Base-by-base conservation (phyloP, 768 basidiomycete genomes). In the Artomyces pyxidatus region DNA sequence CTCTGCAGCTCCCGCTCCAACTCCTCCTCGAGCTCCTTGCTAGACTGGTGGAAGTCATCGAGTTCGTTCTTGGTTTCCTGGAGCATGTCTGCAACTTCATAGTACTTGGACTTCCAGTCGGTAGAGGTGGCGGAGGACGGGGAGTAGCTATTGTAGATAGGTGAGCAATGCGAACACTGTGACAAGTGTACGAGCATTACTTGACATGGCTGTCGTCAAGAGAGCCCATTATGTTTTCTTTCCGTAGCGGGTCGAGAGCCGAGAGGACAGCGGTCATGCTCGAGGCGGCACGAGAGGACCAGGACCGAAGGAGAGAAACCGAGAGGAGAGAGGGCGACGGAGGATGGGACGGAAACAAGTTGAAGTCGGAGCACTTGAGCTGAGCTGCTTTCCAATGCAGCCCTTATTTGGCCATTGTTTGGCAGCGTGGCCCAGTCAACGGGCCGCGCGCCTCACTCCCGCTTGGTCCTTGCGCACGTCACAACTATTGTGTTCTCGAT, bases 11-110 rank as follows among this genome's bases (percentile, higher is more conserved):
- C 95, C 54, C 77, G 77, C 74, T 94, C 92, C 57, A 97, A 69
- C 67, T 97, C 95, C 49, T 91, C 87, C 68, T 95, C 92, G 29
- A 95, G 78, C 56, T 94, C 91, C 67, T 87, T 90, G 71, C 87
- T 85, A 53, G 87, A 83, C 58, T 82, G 74, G 59, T 90, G 85
- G 63, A 91, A 91, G 60, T 94, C 87, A 61, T 86, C 82, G 44
- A 95, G 82, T 66, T 93, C 91, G 10, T 80, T 73, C 51, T 85
- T 79, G 28, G 91, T 90, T 65, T 92, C 88, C 27, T 80, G 64
- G 56, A 94, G 75, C 79, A 91, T 88, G 53, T 90, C 85, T 44
- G 83, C 79, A 45, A 86, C 83, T 67, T 88, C 87, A 66, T 81
- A 76, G 64, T 87, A 88, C 65, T 87, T 88, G 55, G 75, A 65